Percentiles rank a stretch among this genome's conserved stretches.
phyloP scores from a whole-genome alignment of 208 protist genomes.

The Porcisia hertigi region DNA sequence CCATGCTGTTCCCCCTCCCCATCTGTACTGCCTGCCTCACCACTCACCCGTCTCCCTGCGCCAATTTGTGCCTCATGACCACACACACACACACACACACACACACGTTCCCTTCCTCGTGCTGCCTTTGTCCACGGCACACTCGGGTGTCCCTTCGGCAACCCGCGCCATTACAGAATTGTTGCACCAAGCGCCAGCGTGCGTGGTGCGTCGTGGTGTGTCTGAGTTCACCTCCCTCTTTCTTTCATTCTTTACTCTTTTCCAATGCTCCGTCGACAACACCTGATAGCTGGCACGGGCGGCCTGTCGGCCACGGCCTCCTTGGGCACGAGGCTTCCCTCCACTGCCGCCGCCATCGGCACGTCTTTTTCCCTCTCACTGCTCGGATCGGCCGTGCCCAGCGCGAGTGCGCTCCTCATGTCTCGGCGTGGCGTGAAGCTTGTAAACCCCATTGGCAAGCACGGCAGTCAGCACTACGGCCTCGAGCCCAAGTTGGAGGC shows the following conservation, averaged over 20 bases:
- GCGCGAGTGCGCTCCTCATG: slow-evolving; percentile 6
- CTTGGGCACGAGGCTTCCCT: background rate
- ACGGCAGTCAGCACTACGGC: slow-evolving; percentile 89
- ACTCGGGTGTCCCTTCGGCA: too few relatives aligned
- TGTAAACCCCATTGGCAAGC: slow-evolving; percentile 81
- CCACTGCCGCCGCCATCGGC: background rate
- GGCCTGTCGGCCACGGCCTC: background rate
- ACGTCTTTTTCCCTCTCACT: background rate
- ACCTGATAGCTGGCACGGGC: background rate
- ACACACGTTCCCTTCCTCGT: too few relatives aligned
- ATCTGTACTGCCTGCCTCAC: too few relatives aligned
- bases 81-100: background rate
- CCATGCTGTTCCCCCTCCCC: background rate
- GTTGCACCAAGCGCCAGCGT: background rate
- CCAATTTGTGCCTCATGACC: background rate
- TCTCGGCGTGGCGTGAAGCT: slow-evolving; percentile 62
- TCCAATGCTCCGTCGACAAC: slow-evolving; percentile 18
- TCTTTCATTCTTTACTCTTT: slow-evolving; percentile 4
- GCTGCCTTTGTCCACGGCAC: too few relatives aligned
- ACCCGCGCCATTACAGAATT: background rate
- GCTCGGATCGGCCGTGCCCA: background rate
- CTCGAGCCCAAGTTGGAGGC: slow-evolving; percentile 83
- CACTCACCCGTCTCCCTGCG: background rate
- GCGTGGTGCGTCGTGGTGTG: background rate
- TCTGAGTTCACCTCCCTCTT: background rate